Evolutionary conservation across 1,139 yeast genomes (phyloP).

Genomic region (Saccharomyces pastorianus): DNA sequence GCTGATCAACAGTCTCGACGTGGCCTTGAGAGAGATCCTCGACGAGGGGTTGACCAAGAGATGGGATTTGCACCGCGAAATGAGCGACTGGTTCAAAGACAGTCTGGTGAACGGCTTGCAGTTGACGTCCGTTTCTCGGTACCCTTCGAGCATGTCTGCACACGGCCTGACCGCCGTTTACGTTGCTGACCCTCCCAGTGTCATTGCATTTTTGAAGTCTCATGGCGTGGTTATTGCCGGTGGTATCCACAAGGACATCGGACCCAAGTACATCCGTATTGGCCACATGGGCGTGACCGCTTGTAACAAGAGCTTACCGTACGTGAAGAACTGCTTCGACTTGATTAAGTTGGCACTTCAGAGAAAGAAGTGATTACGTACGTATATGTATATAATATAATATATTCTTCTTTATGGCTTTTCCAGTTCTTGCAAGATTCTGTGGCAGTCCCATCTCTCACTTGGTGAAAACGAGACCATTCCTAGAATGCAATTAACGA

Average conservation of each 20-base stretch:
- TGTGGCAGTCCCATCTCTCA: conserved; percentile 32
- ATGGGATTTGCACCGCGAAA: conserved; percentile 53
- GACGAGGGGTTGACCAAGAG: conserved; percentile 51
- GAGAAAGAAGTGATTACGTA: background rate
- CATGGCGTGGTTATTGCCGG: conserved; percentile 79
- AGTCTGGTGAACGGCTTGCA: conserved; percentile 47
- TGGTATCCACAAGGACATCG: conserved; percentile 79
- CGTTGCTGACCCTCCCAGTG: conserved; percentile 69
- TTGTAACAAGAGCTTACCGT: conserved; percentile 35
- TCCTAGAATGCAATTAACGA: conserved; percentile 26
- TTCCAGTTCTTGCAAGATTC: conserved; percentile 15
- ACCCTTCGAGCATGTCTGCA: conserved; percentile 53
- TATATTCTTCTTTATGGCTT: background rate
- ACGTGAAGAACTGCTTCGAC: conserved; percentile 34
- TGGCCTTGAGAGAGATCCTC: conserved; percentile 54
- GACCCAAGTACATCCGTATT: conserved; percentile 77
- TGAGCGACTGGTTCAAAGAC: conserved; percentile 59
- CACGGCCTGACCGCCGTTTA: conserved; percentile 84
- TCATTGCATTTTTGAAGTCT: conserved; percentile 48
- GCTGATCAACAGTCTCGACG: conserved; percentile 42
- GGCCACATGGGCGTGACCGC: conserved; percentile 89
- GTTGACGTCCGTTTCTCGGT: conserved; percentile 56
- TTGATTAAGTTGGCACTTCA: conserved; percentile 28
- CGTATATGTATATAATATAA: background rate
- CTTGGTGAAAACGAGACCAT: conserved; percentile 38